Evolutionary conservation across 768 basidiomycete species (phyloP), one percentile per base, ranked within the genome.

Genomic region (Amanita exitialis): DNA sequence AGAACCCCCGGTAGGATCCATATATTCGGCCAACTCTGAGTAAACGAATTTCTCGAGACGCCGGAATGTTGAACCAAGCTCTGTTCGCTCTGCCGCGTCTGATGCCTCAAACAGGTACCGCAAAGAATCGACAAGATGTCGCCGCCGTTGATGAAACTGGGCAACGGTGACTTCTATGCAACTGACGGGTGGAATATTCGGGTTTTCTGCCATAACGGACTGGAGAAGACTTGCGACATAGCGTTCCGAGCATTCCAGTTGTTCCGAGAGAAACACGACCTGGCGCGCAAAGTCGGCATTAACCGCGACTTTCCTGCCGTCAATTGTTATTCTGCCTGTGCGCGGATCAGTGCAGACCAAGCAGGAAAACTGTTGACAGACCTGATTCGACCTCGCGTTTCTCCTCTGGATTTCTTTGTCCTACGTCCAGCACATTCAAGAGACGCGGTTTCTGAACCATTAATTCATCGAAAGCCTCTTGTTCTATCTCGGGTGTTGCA

Each of bases 181-280:
- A 50, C 69, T 72, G 1, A 79, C 72, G 4, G 78, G 68, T 3
- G 65, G 69, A 13, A 83, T 67, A 55, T 89, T 88, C 0, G 87
- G 83, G 58, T 82, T 80, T 53, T 74, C 68, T 1, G 74, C 58
- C 67, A 83, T 82, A 37, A 85, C 72, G 18, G 75, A 66, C 52
- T 86, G 79, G 42, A 90, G 70, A 15, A 90, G 75, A 18, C 72
- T 72, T 3, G 90, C 87, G 46, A 83, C 68, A 64, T 87, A 82
- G 57, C 83, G 79, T 68, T 95, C 92, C 10, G 92, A 94, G 56
- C 81, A 81, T 58, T 79, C 75, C 48, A 96, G 82, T 49, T 89
- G 80, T 60, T 86, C 80, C 0, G 92, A 80, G 50, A 94, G 77
- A 65, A 90, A 87, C 50, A 87, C 64, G 50, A 75, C 79, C 63